phyloP scores from a whole-genome alignment of 2,329 filamentous ascomycete species.

The Monilinia fructicola region DNA sequence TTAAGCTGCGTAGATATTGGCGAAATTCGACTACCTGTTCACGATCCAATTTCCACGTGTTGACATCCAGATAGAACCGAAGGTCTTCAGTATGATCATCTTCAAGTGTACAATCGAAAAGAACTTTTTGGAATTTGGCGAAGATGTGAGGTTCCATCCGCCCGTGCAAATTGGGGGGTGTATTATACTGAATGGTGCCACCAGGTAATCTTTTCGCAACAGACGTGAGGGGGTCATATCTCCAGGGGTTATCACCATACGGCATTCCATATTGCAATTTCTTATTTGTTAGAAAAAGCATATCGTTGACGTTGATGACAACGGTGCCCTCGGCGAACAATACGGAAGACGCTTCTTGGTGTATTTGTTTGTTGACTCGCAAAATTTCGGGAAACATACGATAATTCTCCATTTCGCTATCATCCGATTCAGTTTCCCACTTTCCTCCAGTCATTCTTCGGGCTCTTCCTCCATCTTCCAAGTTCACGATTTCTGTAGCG shows the following conservation, averaged over 20 bases:
- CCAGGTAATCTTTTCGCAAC: conserved; percentile 7
- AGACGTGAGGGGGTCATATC: conserved; percentile 25
- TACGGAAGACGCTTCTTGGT: conserved; percentile 26
- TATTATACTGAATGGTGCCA: conserved; percentile 22
- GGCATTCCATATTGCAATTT: conserved; percentile 9
- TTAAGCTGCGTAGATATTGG: conserved; percentile 15
- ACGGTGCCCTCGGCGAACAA: conserved; percentile 26
- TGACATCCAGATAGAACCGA: conserved; percentile 26
- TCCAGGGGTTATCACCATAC: conserved; percentile 25
- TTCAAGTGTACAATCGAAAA: conserved; percentile 25
- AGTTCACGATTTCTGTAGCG: neutral
- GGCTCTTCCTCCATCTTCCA: conserved; percentile 10
- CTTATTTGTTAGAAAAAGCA: conserved; percentile 26
- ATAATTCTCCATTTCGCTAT: conserved; percentile 13
- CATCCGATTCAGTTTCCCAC: neutral
- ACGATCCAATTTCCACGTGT: conserved; percentile 16
- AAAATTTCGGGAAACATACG: conserved; percentile 26
- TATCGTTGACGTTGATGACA: conserved; percentile 26
- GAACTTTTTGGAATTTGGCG: conserved; percentile 28
- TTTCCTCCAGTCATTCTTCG: neutral
- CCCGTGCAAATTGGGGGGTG: conserved; percentile 3
- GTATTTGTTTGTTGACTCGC: conserved; percentile 26
- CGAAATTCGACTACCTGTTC: conserved; percentile 21
- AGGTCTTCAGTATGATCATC: neutral
- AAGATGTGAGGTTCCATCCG: conserved; percentile 31